Percentiles rank a stretch among this genome's conserved stretches.
Evolutionary conservation across 345 rosid genomes (phyloP).

Genomic region (Populus pruinosa): DNA sequence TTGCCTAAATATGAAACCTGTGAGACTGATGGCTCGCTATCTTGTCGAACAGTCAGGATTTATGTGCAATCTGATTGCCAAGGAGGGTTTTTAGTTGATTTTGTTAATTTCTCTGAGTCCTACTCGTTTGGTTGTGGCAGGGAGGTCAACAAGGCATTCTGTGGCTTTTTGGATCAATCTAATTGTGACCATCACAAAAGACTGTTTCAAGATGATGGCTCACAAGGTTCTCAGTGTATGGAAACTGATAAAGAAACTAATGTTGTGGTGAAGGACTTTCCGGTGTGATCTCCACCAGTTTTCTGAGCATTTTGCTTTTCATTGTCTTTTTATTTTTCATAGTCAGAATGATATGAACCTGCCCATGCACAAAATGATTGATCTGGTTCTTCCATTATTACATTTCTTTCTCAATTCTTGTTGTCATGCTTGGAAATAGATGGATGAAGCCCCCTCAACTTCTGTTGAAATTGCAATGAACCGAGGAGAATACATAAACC

Average conservation of each 20-base stretch:
- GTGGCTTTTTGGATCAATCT: slow-evolving; percentile 68
- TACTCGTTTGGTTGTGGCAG: slow-evolving; percentile 43
- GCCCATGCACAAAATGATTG: neutral
- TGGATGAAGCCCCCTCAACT: slow-evolving; percentile 35
- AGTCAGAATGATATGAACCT: slow-evolving; percentile 4
- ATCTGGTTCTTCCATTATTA: neutral
- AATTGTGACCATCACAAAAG: slow-evolving; percentile 36
- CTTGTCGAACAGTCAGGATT: neutral
- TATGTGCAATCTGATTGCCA: neutral
- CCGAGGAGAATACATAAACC: slow-evolving; percentile 23
- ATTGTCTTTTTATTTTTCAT: neutral
- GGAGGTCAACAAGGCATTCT: slow-evolving; percentile 86
- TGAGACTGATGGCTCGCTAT: neutral
- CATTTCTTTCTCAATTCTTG: neutral
- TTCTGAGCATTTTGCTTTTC: neutral
- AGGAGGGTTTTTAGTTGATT: neutral
- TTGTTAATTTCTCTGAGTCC: neutral
- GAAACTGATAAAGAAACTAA: slow-evolving; percentile 18
- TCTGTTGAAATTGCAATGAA: slow-evolving; percentile 23
- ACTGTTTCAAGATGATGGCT: slow-evolving; percentile 27
- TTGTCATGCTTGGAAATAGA: slow-evolving; percentile 26
- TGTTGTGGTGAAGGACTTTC: slow-evolving; percentile 19
- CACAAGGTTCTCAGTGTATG: slow-evolving; percentile 25
- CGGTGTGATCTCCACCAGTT: slow-evolving; percentile 15
- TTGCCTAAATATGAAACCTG: neutral